These are phyloP conservation scores for Inosperma sp. DNA, from an alignment of 768 basidiomycete species.

Conservation along the genomic window DNA sequence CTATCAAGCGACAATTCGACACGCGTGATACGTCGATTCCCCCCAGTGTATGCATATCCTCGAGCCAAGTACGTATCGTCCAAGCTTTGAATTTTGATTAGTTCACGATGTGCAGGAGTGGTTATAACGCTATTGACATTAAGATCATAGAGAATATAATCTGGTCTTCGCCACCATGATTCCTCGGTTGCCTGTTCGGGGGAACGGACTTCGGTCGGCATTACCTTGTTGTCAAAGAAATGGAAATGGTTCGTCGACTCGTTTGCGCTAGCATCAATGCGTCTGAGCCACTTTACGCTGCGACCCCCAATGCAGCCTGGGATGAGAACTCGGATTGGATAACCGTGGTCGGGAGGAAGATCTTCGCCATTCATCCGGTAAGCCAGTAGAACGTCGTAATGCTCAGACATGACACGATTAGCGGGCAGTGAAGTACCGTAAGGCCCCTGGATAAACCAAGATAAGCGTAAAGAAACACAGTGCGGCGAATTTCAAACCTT, in stretches of 20 bases:
- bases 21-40: constrained; percentile 52
- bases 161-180: constrained; percentile 54
- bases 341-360: constrained; percentile 61
- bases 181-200: constrained; percentile 50
- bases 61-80: constrained; percentile 35
- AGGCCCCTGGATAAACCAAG: background rate
- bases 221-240: constrained; percentile 53
- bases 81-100: constrained; percentile 19
- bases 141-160: constrained; percentile 46
- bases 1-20: constrained; percentile 56
- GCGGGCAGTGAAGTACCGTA: constrained; percentile 24
- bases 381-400: constrained; percentile 1
- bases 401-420: background rate
- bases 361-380: constrained; percentile 8
- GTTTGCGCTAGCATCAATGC: constrained; percentile 47
- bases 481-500: background rate
- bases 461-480: background rate
- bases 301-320: constrained; percentile 62
- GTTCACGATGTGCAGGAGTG: constrained; percentile 51
- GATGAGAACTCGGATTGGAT: constrained; percentile 57
- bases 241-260: constrained; percentile 44
- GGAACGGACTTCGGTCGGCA: constrained; percentile 46
- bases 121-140: constrained; percentile 59
- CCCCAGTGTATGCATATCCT: constrained; percentile 62
- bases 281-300: constrained; percentile 56